Base-by-base conservation (phyloP, 371 early-diverging fungal species). In the Mucor plumbeus region DNA sequence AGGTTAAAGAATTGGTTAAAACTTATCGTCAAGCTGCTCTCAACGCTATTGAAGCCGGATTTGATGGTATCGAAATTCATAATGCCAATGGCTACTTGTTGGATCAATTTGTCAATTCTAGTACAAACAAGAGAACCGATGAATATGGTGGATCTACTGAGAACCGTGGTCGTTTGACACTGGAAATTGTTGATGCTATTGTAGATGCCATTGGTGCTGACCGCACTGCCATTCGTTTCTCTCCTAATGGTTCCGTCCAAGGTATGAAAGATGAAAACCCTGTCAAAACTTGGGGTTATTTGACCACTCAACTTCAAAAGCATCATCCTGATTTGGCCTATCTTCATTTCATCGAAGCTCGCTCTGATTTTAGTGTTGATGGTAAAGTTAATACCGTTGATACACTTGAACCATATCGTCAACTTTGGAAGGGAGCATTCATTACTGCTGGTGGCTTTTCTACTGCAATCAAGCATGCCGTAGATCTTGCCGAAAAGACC, bases 141-240 rank as follows among this genome's bases (percentile, higher is more conserved):
- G 68, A 82, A 40, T 96, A 94, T 69, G 92, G 90, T 61, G 93
- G 93, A 5, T 82, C 87, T 0, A 84, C 89, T 41, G 90, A 92
- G 64, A 93, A 93, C 76, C 85, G 94, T 33, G 78, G 79, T 15
- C 83, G 92, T 3, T 79, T 94, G 61, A 40, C 87, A 21, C 35
- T 90, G 0, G 92, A 93, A 61, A 75, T 85, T 2, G 74, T 88
- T 14, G 68, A 72, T 26, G 80, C 75, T 5, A 84, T 92, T 38
- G 81, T 88, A 17, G 65, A 71, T 7, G 68, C 70, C 13, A 63
- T 77, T 62, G 77, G 77, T 21, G 67, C 60, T 15, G 69, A 77
- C 7, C 66, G 72, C 26, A 74, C 71, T 11, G 64, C 69, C 31
- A 67, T 74, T 15, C 71, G 74, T 7, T 64, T 71, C 40, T 71